phyloP scores from a whole-genome alignment of 2,329 filamentous ascomycete genomes.

The Talaromyces rugulosus region DNA sequence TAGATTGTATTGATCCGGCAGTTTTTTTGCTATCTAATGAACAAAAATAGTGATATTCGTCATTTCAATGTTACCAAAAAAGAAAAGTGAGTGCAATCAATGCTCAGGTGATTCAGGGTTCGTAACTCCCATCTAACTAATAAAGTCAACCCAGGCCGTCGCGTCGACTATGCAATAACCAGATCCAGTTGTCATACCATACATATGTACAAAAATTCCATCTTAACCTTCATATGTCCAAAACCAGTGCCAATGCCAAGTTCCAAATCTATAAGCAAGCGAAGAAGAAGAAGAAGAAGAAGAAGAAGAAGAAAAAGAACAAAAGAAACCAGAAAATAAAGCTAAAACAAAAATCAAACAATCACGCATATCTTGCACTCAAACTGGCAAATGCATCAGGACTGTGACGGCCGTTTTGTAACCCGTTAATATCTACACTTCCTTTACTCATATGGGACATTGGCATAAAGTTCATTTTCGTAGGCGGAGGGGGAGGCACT shows the following conservation, averaged over 20 bases:
- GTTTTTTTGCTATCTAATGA: not conserved
- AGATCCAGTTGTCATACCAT: not conserved
- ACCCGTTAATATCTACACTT: slow-evolving; percentile 44
- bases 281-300: not conserved
- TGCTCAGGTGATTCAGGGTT: not conserved
- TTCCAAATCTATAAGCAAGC: not conserved
- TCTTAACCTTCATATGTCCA: not conserved
- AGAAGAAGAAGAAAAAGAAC: not conserved
- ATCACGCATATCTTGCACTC: slow-evolving; percentile 38
- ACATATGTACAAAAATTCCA: not conserved
- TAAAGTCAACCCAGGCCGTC: not conserved
- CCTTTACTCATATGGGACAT: slow-evolving; percentile 44
- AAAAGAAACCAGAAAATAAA: not conserved
- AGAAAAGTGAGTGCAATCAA: too few relatives aligned
- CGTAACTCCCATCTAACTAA: not conserved
- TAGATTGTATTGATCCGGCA: not conserved
- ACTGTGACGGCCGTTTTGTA: slow-evolving; percentile 46
- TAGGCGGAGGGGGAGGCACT: slow-evolving; percentile 12
- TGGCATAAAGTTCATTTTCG: slow-evolving; percentile 11
- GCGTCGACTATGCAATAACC: not conserved
- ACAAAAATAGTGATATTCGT: not conserved
- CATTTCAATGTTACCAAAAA: not conserved
- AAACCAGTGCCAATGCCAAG: not conserved
- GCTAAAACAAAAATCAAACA: slow-evolving; percentile 1
- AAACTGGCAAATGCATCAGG: slow-evolving; percentile 49